A percentile compares a stretch with the other conserved stretches of the same genome.
phyloP scores from a whole-genome alignment of 1,284 basidiomycete genomes.

The Cutaneotrichosporon arboriforme region DNA sequence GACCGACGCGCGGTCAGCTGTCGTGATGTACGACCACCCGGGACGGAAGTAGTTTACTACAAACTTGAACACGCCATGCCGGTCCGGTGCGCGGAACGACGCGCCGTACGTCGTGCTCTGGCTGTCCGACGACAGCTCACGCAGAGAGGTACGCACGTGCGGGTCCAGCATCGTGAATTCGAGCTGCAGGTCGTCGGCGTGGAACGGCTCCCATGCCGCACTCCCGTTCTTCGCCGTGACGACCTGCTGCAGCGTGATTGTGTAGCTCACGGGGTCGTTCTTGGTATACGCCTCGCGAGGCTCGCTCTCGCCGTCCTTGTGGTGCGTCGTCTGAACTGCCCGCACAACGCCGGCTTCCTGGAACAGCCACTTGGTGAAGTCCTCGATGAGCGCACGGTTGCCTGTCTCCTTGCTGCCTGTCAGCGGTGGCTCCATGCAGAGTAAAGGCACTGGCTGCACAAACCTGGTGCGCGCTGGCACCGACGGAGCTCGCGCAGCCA shows the following conservation, averaged over 20 bases:
- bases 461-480: too few species aligned
- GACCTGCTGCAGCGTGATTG: constrained; percentile 53
- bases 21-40: constrained; percentile 69
- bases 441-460: too few species aligned
- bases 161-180: constrained; percentile 99
- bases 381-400: constrained; percentile 66
- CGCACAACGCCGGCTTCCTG: constrained; percentile 77
- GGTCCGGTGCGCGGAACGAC: constrained; percentile 80
- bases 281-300: constrained; percentile 67
- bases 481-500: too few species aligned
- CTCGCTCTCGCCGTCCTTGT: constrained; percentile 58
- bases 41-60: constrained; percentile 79
- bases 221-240: constrained; percentile 27
- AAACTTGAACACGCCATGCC: constrained; percentile 98
- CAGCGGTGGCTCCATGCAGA: neutral
- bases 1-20: constrained; percentile 72
- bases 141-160: constrained; percentile 71
- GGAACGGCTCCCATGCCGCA: constrained; percentile 64
- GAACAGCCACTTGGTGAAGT: constrained; percentile 84
- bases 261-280: constrained; percentile 76
- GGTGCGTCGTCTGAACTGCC: constrained; percentile 69
- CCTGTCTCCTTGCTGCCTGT: constrained; percentile 54
- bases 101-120: constrained; percentile 58
- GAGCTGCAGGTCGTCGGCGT: constrained; percentile 71
- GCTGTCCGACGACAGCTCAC: constrained; percentile 45